Conservation (phyloP, 345 rosid species). For the Rhodamnia argentea region DNA sequence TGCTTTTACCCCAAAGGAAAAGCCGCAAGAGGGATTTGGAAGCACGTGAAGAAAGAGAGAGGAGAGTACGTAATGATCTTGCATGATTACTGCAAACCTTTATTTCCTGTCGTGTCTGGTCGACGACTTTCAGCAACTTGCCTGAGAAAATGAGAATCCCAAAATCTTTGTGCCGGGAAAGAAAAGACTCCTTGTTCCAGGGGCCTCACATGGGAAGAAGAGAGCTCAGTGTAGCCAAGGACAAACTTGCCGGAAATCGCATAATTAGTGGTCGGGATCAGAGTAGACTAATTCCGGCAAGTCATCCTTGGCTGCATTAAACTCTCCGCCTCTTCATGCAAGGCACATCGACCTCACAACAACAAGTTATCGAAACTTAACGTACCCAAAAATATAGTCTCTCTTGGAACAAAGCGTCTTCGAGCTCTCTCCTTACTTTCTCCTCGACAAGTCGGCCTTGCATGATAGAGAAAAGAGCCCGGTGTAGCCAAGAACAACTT, state of each 20-base stretch:
- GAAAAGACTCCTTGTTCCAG: neutral
- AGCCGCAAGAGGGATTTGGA: neutral
- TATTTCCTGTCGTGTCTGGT: neutral
- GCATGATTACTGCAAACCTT: neutral
- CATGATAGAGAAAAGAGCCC: neutral
- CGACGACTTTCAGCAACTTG: neutral
- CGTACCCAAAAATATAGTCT: neutral
- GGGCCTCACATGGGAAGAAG: conserved; percentile 13
- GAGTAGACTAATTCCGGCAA: conserved; percentile 6
- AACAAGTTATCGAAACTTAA: too few species aligned
- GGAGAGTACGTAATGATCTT: neutral
- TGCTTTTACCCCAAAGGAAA: neutral
- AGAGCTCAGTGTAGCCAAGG: conserved; percentile 16
- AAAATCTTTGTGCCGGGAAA: neutral
- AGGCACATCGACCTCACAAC: neutral
- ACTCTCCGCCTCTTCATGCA: conserved; percentile 13
- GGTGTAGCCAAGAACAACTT: neutral
- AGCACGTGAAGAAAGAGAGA: neutral
- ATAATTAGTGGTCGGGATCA: too few species aligned
- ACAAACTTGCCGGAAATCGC: conserved; percentile 9
- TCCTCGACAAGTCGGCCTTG: neutral
- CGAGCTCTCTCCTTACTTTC: neutral
- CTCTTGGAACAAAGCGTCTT: too few species aligned
- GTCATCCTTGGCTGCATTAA: conserved; percentile 20
- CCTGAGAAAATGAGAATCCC: neutral